phyloP scores from a whole-genome alignment of 768 basidiomycete species.

The Amanita polypyramis region DNA sequence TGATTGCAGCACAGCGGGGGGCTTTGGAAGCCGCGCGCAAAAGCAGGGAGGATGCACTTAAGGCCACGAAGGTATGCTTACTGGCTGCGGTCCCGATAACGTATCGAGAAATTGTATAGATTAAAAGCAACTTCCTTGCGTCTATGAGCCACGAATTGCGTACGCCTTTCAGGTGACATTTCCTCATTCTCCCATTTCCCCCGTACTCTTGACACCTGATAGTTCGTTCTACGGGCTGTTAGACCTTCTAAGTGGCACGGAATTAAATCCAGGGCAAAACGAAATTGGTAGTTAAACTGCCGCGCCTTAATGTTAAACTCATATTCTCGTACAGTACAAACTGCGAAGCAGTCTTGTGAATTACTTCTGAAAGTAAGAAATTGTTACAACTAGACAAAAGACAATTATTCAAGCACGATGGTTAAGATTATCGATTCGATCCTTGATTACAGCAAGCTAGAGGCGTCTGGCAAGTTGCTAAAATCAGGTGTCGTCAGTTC shows the following conservation, averaged over 20 bases:
- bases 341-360: conserved; percentile 71
- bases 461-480: conserved; percentile 46
- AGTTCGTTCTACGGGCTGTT: conserved; percentile 72
- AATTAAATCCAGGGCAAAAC: conserved; percentile 56
- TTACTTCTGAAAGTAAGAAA: conserved; percentile 48
- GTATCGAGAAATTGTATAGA: conserved; percentile 25
- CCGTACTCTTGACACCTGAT: conserved; percentile 4
- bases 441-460: conserved; percentile 70
- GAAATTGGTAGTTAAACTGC: conserved; percentile 43
- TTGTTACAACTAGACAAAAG: background rate
- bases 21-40: conserved; percentile 60
- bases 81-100: background rate
- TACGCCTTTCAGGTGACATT: conserved; percentile 59
- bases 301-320: background rate
- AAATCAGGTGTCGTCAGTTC: background rate
- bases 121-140: conserved; percentile 70
- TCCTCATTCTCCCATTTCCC: background rate
- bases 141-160: conserved; percentile 73
- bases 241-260: conserved; percentile 63
- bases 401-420: background rate
- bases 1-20: conserved; percentile 63
- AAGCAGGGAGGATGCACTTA: conserved; percentile 63
- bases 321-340: conserved; percentile 39
- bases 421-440: conserved; percentile 68
- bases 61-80: conserved; percentile 51